Percentiles rank a stretch among this genome's conserved stretches.
These are phyloP conservation scores for Scalesia atractyloides DNA, from an alignment of 129 eudicot genomes.

Conservation along the genomic window DNA sequence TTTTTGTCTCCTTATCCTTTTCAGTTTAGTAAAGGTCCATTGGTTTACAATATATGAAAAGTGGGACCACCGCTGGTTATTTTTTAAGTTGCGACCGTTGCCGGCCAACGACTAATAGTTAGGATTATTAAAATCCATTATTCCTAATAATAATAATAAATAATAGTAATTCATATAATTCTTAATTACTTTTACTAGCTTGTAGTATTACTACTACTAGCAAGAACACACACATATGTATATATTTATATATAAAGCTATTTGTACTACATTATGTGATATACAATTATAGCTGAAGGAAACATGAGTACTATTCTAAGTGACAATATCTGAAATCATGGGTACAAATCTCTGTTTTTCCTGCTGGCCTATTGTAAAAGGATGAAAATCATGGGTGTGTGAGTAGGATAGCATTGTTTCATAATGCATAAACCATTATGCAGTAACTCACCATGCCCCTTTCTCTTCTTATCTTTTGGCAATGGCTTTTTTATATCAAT, in stretches of 20 bases:
- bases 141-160: too few relatives aligned
- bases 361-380: conserved; percentile 8
- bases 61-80: too few relatives aligned
- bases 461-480: conserved; percentile 19
- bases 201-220: too few relatives aligned
- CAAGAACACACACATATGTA: not conserved
- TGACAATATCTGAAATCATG: conserved; percentile 12
- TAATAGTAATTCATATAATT: too few relatives aligned
- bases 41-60: too few relatives aligned
- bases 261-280: not conserved
- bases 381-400: conserved; percentile 29
- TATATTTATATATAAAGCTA: not conserved
- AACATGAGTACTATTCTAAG: not conserved
- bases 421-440: not conserved
- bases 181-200: too few relatives aligned
- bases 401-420: conserved; percentile 31
- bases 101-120: too few relatives aligned
- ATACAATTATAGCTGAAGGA: not conserved
- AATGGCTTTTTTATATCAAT: conserved; percentile 27
- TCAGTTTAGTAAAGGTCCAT: too few relatives aligned
- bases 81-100: too few relatives aligned
- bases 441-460: not conserved
- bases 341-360: conserved; percentile 4
- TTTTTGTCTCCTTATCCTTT: too few relatives aligned
- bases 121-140: too few relatives aligned